phyloP scores from a whole-genome alignment of 768 basidiomycete species.

The Kwoniella dendrophila region DNA sequence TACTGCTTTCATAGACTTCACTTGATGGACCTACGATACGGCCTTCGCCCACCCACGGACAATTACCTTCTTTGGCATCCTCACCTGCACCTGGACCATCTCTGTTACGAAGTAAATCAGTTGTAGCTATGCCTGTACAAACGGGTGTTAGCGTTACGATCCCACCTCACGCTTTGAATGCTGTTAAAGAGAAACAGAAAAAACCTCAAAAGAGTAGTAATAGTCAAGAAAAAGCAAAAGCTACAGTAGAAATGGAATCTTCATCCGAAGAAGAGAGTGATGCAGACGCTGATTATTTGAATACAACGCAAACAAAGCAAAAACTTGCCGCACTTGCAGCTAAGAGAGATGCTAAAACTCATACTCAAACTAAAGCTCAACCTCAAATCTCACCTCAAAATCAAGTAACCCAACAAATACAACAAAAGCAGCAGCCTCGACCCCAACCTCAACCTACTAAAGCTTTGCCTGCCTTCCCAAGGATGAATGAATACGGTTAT shows the following conservation, averaged over 20 bases:
- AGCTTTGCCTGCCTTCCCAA: slow-evolving; percentile 22
- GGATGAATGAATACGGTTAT: slow-evolving; percentile 25
- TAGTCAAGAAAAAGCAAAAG: slow-evolving; percentile 31
- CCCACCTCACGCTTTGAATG: slow-evolving; percentile 20
- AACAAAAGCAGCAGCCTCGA: background rate
- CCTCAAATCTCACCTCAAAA: background rate
- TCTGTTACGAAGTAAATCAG: slow-evolving; percentile 51
- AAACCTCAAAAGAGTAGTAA: slow-evolving; percentile 14
- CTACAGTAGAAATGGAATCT: slow-evolving; percentile 28
- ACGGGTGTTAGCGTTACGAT: slow-evolving; percentile 53
- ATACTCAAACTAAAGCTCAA: slow-evolving; percentile 11
- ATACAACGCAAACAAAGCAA: slow-evolving; percentile 37
- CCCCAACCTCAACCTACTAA: slow-evolving; percentile 1
- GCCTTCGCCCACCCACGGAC: slow-evolving; percentile 38
- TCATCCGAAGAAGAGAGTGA: slow-evolving; percentile 35
- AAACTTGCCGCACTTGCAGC: slow-evolving; percentile 41
- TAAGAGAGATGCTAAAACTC: slow-evolving; percentile 31
- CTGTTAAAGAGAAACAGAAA: slow-evolving; percentile 10
- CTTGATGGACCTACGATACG: slow-evolving; percentile 14
- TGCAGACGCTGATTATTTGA: slow-evolving; percentile 40
- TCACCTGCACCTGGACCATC: slow-evolving; percentile 36
- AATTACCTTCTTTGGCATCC: slow-evolving; percentile 30
- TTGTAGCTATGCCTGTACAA: slow-evolving; percentile 52
- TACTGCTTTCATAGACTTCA: slow-evolving; percentile 19
- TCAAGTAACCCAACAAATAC: background rate